Evolutionary conservation across 257 asterid genomes (phyloP).

Genomic region (Lycium ferocissimum): DNA sequence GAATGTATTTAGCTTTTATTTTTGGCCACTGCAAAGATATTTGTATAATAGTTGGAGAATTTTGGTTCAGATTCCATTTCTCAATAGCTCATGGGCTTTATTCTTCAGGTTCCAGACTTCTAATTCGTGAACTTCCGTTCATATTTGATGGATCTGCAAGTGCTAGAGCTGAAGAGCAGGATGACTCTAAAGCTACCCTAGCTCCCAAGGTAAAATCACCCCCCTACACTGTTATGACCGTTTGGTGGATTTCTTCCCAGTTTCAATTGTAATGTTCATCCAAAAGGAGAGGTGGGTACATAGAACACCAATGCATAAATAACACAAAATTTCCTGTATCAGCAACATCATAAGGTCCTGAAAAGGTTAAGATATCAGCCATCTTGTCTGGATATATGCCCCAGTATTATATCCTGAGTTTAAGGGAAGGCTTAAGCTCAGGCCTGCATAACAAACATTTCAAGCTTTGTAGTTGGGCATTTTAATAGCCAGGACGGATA

Average conservation of each 20-base stretch:
- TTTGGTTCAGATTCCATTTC: background rate
- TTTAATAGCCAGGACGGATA: background rate
- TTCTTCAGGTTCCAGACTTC: constrained; percentile 78
- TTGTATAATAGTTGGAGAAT: constrained; percentile 5
- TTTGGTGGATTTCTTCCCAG: background rate
- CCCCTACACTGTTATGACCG: background rate
- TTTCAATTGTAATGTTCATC: background rate
- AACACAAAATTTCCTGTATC: background rate
- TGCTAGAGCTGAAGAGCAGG: constrained; percentile 74
- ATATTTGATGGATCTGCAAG: constrained; percentile 86
- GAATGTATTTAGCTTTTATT: background rate
- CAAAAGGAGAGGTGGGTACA: background rate
- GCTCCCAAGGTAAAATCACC: constrained; percentile 79
- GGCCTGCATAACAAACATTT: background rate
- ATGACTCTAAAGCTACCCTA: constrained; percentile 74
- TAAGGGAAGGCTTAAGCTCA: background rate
- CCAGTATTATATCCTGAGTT: background rate
- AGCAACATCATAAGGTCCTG: background rate
- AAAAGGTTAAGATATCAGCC: constrained; percentile 12
- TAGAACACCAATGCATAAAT: background rate
- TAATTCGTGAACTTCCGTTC: constrained; percentile 82
- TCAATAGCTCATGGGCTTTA: background rate
- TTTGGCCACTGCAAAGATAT: background rate
- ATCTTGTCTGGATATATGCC: constrained; percentile 13
- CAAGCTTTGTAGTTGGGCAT: background rate